These are phyloP conservation scores for Pleurotus djamor DNA, from an alignment of 768 basidiomycete genomes.

Conservation along the genomic window DNA sequence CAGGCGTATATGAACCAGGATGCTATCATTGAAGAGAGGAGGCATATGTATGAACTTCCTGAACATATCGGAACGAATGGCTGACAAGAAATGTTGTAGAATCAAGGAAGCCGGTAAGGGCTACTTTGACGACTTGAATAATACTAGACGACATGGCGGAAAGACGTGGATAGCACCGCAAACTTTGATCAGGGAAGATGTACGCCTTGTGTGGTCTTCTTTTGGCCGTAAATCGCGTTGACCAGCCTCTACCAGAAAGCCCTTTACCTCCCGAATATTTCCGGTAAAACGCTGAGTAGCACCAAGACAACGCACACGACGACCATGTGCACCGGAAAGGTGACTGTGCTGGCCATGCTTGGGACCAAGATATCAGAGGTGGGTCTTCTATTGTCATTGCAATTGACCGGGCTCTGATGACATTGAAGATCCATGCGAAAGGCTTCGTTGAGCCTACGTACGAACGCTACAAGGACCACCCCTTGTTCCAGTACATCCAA, in stretches of 20 bases:
- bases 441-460: constrained; percentile 66
- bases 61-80: no score
- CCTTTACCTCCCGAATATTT: constrained; percentile 86
- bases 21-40: constrained; percentile 65
- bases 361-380: constrained; percentile 89
- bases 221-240: not conserved
- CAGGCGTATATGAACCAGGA: constrained; percentile 75
- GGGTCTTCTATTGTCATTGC: constrained; percentile 12
- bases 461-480: constrained; percentile 46
- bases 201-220: constrained; percentile 30
- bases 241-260: constrained; percentile 60
- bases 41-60: constrained; percentile 50
- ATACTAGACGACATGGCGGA: constrained; percentile 79
- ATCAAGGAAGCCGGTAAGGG: constrained; percentile 67
- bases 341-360: constrained; percentile 82
- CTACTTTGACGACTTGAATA: constrained; percentile 83
- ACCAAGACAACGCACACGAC: constrained; percentile 69
- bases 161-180: constrained; percentile 94
- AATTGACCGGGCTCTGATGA: not conserved
- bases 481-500: constrained; percentile 72
- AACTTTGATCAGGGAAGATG: constrained; percentile 88
- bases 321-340: constrained; percentile 67
- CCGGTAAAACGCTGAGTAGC: constrained; percentile 64
- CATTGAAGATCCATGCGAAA: constrained; percentile 53
- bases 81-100: constrained; percentile 17